Percentiles rank a stretch among this genome's conserved stretches.
Evolutionary conservation across 805 yeast species (phyloP).

Genomic region (Yarrowia osloensis): DNA sequence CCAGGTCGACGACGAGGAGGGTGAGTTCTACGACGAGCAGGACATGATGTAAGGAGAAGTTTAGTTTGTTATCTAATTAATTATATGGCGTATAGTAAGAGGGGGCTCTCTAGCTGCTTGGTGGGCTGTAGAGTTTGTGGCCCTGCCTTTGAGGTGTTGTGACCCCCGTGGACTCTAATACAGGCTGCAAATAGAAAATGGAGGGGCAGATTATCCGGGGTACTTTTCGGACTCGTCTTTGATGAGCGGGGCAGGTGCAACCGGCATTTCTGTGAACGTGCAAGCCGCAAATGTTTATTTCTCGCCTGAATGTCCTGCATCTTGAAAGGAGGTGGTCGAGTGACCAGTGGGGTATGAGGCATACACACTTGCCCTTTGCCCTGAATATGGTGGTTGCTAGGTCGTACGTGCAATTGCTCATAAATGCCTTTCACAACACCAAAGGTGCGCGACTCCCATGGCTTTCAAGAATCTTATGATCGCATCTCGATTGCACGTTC

Average conservation of each 20-base stretch:
- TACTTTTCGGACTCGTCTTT: no score
- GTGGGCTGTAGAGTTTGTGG: not conserved
- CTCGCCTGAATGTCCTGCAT: not conserved
- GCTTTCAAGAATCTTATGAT: no score
- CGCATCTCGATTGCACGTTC: no score
- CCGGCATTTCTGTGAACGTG: not conserved
- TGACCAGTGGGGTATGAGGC: no score
- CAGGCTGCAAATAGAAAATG: not conserved
- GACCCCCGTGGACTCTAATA: not conserved
- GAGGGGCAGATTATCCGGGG: not conserved
- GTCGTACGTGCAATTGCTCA: no score
- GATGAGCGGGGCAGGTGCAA: not conserved
- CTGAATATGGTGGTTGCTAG: no score
- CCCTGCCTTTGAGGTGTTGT: not conserved
- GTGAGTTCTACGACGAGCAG: slow-evolving; percentile 30
- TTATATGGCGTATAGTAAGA: slow-evolving; percentile 18
- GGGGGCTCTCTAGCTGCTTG: not conserved
- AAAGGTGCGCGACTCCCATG: no score
- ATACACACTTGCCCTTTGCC: no score
- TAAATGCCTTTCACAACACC: no score
- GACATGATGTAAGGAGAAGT: slow-evolving; percentile 22
- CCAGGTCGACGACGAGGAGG: slow-evolving; percentile 67
- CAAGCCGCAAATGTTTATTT: not conserved
- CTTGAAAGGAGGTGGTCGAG: not conserved
- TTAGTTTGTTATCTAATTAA: slow-evolving; percentile 29